Conservation (phyloP, 352 stramenopile species). For the Globisporangium ultimum region DNA sequence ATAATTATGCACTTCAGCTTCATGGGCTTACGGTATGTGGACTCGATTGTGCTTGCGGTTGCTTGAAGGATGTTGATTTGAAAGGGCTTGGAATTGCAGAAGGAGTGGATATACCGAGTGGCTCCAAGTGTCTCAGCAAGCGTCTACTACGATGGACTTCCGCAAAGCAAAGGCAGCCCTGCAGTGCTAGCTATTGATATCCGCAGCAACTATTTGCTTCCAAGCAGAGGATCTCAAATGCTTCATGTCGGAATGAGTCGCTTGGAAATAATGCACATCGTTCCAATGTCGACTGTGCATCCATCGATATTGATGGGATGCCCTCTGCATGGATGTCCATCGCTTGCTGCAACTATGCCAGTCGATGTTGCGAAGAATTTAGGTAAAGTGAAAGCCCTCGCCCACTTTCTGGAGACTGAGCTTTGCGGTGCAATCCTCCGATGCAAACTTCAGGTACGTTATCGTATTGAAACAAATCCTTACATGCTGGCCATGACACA, state of each 20-base stretch:
- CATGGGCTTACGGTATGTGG: conserved; percentile 28
- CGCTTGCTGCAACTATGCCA: neutral
- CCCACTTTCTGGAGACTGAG: conserved; percentile 10
- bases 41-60: neutral
- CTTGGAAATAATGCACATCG: conserved; percentile 27
- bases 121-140: conserved; percentile 7
- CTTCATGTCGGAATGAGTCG: conserved; percentile 22
- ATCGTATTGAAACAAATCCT: neutral
- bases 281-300: conserved; percentile 31
- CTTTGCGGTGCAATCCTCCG: conserved; percentile 16
- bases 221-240: conserved; percentile 5
- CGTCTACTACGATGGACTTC: neutral
- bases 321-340: conserved; percentile 23
- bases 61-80: conserved; percentile 1
- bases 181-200: conserved; percentile 14
- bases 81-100: conserved; percentile 19
- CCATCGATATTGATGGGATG: conserved; percentile 32
- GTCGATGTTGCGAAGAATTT: conserved; percentile 2
- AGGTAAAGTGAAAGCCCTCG: conserved; percentile 14
- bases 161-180: neutral
- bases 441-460: conserved; percentile 10
- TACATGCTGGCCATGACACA: neutral
- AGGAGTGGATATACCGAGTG: conserved; percentile 34
- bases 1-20: conserved; percentile 31
- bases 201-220: conserved; percentile 22